A percentile compares a stretch with the other conserved stretches of the same genome.
Conservation (phyloP, 352 stramenopile genomes). For the Pythium myriotylum region DNA sequence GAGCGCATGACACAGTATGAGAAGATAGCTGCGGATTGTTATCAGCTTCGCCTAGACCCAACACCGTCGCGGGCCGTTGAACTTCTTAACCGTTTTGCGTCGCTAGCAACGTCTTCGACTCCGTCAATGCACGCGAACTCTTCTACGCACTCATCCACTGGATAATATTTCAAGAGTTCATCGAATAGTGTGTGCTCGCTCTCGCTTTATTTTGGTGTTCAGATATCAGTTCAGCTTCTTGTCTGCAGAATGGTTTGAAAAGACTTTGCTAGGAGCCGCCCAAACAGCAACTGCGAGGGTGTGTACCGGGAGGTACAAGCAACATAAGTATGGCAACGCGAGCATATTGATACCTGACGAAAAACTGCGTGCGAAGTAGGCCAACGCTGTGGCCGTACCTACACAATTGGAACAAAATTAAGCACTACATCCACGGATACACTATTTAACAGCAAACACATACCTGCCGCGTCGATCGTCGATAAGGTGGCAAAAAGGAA, state of each 20-base stretch:
- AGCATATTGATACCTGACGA: conserved; percentile 53
- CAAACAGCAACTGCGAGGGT: conserved; percentile 62
- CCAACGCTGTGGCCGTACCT: conserved; percentile 31
- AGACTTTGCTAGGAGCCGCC: conserved; percentile 25
- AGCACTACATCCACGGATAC: too few species aligned
- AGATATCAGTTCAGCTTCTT: not conserved
- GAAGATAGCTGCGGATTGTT: conserved; percentile 55
- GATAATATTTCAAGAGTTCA: not conserved
- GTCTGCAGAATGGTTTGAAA: not conserved
- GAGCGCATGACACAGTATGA: conserved; percentile 49
- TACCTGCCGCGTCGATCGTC: conserved; percentile 31
- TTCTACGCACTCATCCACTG: conserved; percentile 17
- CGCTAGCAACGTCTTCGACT: conserved; percentile 6
- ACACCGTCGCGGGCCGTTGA: conserved; percentile 40
- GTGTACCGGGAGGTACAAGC: conserved; percentile 71
- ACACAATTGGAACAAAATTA: too few species aligned
- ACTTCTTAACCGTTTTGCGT: conserved; percentile 49
- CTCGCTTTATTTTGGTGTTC: conserved; percentile 1
- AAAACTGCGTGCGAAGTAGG: conserved; percentile 56
- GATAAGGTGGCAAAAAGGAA: conserved; percentile 35
- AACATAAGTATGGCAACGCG: conserved; percentile 65
- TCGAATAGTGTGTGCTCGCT: not conserved
- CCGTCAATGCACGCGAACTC: conserved; percentile 17
- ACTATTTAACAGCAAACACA: too few species aligned
- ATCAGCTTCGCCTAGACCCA: conserved; percentile 62